Conservation (phyloP, 73 alveolate genomes). For the Paramecium caudatum region DNA sequence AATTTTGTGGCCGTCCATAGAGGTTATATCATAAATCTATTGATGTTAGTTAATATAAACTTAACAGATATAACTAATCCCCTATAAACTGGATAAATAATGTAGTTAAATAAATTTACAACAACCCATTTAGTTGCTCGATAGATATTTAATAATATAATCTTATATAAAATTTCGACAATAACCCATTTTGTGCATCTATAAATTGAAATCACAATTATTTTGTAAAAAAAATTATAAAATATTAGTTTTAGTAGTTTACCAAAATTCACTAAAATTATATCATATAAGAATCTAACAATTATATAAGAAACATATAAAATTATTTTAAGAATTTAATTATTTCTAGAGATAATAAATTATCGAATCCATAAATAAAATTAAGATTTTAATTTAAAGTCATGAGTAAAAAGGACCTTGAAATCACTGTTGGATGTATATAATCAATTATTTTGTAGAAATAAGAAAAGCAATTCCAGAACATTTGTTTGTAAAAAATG, state of each 20-base stretch:
- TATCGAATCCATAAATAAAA: constrained; percentile 25
- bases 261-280: not conserved
- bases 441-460: not conserved
- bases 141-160: too few species aligned
- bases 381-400: constrained; percentile 16
- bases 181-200: not conserved
- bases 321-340: not conserved
- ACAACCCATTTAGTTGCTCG: too few species aligned
- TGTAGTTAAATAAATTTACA: too few species aligned
- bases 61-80: too few species aligned
- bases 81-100: too few species aligned
- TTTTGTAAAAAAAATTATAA: not conserved
- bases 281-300: not conserved
- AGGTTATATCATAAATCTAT: too few species aligned
- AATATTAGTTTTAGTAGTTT: not conserved
- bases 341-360: not conserved
- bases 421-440: constrained; percentile 57
- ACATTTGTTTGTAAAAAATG: constrained; percentile 63
- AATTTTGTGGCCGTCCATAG: too few species aligned
- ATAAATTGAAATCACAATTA: not conserved
- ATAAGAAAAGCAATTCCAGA: constrained; percentile 75
- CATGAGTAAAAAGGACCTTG: constrained; percentile 43
- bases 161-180: not conserved
- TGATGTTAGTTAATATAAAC: too few species aligned
- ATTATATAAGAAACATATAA: not conserved